Conservation (phyloP, 2,329 filamentous ascomycete genomes). For the Pleochaeta shiraiana region DNA sequence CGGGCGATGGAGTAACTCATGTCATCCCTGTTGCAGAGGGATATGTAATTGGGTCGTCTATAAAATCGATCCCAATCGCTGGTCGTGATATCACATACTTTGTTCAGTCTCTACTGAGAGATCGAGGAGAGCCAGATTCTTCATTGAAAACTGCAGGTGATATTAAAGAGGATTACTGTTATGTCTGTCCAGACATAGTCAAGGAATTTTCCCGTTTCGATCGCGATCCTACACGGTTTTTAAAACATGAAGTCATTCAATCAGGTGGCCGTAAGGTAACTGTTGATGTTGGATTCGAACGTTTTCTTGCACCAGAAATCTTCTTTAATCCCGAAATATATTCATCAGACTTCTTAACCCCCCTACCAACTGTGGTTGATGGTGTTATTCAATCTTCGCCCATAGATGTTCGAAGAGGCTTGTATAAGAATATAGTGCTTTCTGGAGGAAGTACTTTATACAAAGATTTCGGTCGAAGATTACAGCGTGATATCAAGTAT, state of each 20-base stretch:
- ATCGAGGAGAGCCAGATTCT: conserved; percentile 90
- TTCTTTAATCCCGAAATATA: conserved; percentile 99
- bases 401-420: conserved; percentile 85
- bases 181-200: conserved; percentile 95
- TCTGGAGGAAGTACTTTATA: conserved; percentile 95
- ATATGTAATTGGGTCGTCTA: conserved; percentile 96
- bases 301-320: conserved; percentile 94
- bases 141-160: conserved; percentile 93
- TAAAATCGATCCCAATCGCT: conserved; percentile 97
- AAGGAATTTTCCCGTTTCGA: conserved; percentile 96
- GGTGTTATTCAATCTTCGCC: conserved; percentile 94
- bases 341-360: conserved; percentile 94
- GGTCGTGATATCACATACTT: conserved; percentile 98
- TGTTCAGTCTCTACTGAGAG: conserved; percentile 85
- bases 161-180: conserved; percentile 98
- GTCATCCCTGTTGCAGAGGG: conserved; percentile 97
- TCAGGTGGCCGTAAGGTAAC: conserved; percentile 65
- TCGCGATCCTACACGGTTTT: conserved; percentile 73
- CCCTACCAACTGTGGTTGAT: conserved; percentile 83
- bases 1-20: conserved; percentile 95
- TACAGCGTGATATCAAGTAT: conserved; percentile 95
- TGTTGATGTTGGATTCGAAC: conserved; percentile 93
- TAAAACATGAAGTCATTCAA: conserved; percentile 70
- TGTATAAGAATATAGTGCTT: conserved; percentile 99
- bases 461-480: conserved; percentile 89